Percentiles rank a stretch among this genome's conserved stretches.
Evolutionary conservation across 345 rosid species (phyloP).

Genomic region (Eucalyptus viminalis): DNA sequence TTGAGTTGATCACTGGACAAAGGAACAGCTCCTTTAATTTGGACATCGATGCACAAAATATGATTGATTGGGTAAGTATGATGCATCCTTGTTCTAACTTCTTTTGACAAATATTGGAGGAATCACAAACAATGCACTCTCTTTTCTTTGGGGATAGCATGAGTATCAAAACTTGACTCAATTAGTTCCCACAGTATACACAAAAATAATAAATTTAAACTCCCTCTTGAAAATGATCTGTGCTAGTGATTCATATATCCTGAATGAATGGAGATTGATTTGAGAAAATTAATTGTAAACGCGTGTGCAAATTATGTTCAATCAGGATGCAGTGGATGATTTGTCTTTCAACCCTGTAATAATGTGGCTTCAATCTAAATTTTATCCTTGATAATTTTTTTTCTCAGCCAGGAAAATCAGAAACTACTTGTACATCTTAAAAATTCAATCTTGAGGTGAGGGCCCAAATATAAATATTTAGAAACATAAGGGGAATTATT

Average conservation of each 20-base stretch:
- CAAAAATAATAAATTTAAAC: background rate
- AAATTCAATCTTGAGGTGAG: background rate
- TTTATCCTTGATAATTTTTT: background rate
- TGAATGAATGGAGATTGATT: background rate
- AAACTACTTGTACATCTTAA: background rate
- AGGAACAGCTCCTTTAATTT: slow-evolving; percentile 50
- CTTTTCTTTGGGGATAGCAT: background rate
- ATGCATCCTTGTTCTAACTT: background rate
- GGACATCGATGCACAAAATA: slow-evolving; percentile 35
- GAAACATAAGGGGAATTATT: background rate
- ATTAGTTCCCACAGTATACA: background rate
- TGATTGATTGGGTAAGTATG: slow-evolving; percentile 83
- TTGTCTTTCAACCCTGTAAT: background rate
- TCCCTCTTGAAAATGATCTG: background rate
- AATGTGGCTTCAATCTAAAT: background rate
- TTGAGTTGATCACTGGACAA: slow-evolving; percentile 82
- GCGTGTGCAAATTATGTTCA: background rate
- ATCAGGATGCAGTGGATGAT: background rate
- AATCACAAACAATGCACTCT: background rate
- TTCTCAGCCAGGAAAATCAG: background rate
- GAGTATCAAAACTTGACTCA: background rate
- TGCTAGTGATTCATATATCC: background rate
- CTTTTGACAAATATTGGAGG: background rate
- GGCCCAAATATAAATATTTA: background rate
- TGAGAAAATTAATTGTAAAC: background rate